phyloP scores from a whole-genome alignment of 768 basidiomycete species.

The Mycena galopus region DNA sequence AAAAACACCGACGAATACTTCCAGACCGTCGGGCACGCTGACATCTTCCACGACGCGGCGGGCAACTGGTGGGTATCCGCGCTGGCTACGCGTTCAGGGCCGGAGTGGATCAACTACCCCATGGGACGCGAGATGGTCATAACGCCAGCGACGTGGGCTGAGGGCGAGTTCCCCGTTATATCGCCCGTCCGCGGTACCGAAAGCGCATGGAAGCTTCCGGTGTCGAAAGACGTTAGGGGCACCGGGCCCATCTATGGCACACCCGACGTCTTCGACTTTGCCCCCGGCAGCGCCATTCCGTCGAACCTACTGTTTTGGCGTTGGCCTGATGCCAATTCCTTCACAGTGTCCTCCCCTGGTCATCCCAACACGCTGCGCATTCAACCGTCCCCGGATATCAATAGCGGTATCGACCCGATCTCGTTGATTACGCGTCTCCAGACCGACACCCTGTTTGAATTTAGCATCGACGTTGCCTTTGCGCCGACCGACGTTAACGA shows the following conservation, averaged over 20 bases:
- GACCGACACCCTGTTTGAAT: slow-evolving; percentile 35
- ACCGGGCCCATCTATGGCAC: slow-evolving; percentile 31
- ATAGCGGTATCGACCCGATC: slow-evolving; percentile 32
- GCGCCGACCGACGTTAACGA: slow-evolving; percentile 34
- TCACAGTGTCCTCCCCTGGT: slow-evolving; percentile 32
- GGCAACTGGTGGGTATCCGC: slow-evolving; percentile 48
- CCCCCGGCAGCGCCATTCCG: slow-evolving; percentile 33
- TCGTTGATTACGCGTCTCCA: slow-evolving; percentile 42
- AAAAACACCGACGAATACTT: slow-evolving; percentile 40
- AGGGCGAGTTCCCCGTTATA: slow-evolving; percentile 31
- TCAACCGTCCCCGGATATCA: slow-evolving; percentile 34
- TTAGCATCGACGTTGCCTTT: slow-evolving; percentile 26
- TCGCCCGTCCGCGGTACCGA: slow-evolving; percentile 29
- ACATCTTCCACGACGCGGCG: slow-evolving; percentile 43
- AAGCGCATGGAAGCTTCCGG: slow-evolving; percentile 21
- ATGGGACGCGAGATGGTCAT: slow-evolving; percentile 49
- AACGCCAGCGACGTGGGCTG: slow-evolving; percentile 42
- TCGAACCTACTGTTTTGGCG: slow-evolving; percentile 39
- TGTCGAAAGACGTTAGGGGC: slow-evolving; percentile 20
- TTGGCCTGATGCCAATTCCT: slow-evolving; percentile 35
- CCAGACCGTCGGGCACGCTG: slow-evolving; percentile 49
- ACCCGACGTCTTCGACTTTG: slow-evolving; percentile 32
- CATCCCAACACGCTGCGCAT: slow-evolving; percentile 35
- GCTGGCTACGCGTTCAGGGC: slow-evolving; percentile 37
- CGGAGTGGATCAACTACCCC: slow-evolving; percentile 36